phyloP scores from a whole-genome alignment of 208 protist species.

The Entamoeba histolytica region DNA sequence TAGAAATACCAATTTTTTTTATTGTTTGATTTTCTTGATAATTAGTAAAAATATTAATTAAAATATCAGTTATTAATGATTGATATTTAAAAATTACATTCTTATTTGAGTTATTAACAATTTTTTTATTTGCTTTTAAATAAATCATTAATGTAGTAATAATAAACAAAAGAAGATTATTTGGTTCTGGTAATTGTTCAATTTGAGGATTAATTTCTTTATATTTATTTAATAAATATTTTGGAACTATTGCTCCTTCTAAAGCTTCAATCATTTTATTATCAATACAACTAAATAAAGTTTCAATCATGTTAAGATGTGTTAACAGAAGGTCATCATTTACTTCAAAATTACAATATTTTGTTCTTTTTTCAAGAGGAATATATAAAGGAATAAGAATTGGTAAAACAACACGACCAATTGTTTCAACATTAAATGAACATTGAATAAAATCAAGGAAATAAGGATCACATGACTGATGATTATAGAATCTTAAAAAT shows the following conservation, averaged over 20 bases:
- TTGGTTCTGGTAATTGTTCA: neutral
- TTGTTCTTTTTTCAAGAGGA: neutral
- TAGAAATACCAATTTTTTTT: neutral
- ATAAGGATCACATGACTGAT: neutral
- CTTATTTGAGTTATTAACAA: neutral
- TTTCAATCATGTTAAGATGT: neutral
- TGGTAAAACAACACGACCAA: neutral
- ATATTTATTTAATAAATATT: neutral
- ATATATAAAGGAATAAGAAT: neutral
- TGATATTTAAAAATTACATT: neutral
- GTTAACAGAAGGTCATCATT: neutral
- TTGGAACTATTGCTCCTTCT: neutral
- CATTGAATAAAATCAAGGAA: neutral
- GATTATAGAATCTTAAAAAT: neutral
- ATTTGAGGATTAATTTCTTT: neutral
- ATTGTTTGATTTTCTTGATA: neutral
- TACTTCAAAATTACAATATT: too few relatives aligned
- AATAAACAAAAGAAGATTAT: neutral
- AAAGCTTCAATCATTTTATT: neutral
- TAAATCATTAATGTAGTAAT: neutral
- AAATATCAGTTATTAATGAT: neutral
- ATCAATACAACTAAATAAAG: neutral
- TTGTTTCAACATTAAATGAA: neutral
- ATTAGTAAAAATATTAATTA: neutral
- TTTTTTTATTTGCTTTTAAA: neutral